Conservation (phyloP, 2,329 filamentous ascomycete genomes). For the Akanthomyces uredinophilus region DNA sequence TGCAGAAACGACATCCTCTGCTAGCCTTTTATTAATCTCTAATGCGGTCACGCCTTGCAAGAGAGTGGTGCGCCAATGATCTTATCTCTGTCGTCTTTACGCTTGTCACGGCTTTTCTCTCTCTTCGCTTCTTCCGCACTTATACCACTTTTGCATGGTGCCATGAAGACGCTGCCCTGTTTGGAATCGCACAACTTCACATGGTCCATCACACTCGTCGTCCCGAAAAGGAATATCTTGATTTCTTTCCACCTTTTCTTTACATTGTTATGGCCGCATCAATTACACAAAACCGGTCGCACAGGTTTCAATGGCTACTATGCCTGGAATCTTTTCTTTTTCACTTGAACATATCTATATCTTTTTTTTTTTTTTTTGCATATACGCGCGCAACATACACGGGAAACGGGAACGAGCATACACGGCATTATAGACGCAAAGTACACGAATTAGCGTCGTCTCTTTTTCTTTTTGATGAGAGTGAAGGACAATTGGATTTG, state of each 20-base stretch:
- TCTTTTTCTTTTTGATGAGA: neutral
- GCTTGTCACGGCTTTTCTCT: neutral
- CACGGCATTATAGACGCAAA: conserved; percentile 5
- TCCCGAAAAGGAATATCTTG: neutral
- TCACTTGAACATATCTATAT: neutral
- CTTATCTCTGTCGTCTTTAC: neutral
- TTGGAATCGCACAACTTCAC: neutral
- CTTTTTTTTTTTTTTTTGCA: neutral
- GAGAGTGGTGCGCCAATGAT: neutral
- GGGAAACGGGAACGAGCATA: conserved; percentile 5
- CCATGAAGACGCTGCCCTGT: neutral
- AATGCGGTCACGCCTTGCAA: neutral
- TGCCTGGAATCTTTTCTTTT: neutral
- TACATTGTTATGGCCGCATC: conserved; percentile 5
- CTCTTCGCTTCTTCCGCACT: neutral
- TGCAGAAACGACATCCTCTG: conserved; percentile 11
- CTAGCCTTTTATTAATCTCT: conserved; percentile 8
- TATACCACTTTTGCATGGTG: conserved; percentile 5
- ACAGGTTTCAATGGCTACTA: neutral
- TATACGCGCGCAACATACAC: conserved; percentile 1
- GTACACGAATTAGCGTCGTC: conserved; percentile 7
- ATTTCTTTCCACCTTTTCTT: neutral
- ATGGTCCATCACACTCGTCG: neutral
- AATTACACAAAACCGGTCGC: conserved; percentile 9
- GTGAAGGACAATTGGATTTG: neutral